Conservation (phyloP, 2,329 filamentous ascomycete species). For the Mycogone perniciosa region DNA sequence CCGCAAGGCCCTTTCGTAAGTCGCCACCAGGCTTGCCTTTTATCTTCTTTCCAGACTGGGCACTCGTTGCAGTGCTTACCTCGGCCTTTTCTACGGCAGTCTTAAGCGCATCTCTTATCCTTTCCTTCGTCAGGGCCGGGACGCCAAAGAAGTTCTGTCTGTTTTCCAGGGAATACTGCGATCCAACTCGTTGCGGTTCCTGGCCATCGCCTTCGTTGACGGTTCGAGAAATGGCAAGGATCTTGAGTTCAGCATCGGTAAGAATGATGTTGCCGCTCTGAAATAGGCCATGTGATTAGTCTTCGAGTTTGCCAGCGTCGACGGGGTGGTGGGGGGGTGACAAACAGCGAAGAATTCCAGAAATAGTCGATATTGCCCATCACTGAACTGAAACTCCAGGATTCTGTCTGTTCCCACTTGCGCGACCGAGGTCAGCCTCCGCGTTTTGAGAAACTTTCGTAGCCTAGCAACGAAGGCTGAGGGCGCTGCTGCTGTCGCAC, state of each 20-base stretch:
- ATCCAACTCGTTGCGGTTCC: slow-evolving; percentile 70
- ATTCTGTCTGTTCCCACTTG: slow-evolving; percentile 93
- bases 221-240: slow-evolving; percentile 72
- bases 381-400: slow-evolving; percentile 86
- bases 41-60: slow-evolving; percentile 49
- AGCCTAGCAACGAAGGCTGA: slow-evolving; percentile 80
- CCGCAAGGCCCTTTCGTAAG: slow-evolving; percentile 71
- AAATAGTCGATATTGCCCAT: slow-evolving; percentile 81
- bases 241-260: slow-evolving; percentile 76
- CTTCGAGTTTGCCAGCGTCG: background rate
- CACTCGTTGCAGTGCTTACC: slow-evolving; percentile 29
- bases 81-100: slow-evolving; percentile 56
- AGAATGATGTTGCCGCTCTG: slow-evolving; percentile 85
- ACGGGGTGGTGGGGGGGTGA: background rate
- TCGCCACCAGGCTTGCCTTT: slow-evolving; percentile 70
- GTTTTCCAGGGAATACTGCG: slow-evolving; percentile 72
- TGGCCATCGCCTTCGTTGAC: slow-evolving; percentile 78
- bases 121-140: slow-evolving; percentile 66
- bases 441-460: slow-evolving; percentile 81
- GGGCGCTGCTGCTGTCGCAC: slow-evolving; percentile 76
- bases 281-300: slow-evolving; percentile 1
- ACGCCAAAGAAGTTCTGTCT: slow-evolving; percentile 77
- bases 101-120: slow-evolving; percentile 63
- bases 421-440: slow-evolving; percentile 69
- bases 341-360: slow-evolving; percentile 82